Evolutionary conservation across 129 eudicot species (phyloP).

Genomic region (Flaveria trinervia): DNA sequence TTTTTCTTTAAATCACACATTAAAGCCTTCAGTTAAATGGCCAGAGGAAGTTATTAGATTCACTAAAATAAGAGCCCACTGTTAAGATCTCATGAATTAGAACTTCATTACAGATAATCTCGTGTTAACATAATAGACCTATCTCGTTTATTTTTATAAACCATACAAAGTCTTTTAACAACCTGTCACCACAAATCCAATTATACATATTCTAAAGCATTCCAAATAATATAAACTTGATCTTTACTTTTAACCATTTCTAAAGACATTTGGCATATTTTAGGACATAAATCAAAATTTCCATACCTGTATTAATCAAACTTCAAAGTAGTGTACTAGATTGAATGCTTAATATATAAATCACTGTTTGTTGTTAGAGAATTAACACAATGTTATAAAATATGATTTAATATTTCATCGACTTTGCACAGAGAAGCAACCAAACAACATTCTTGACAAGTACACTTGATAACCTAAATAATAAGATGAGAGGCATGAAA

Average conservation of each 20-base stretch:
- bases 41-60: too few species aligned
- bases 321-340: not conserved
- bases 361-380: not conserved
- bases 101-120: constrained; percentile 72
- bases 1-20: too few species aligned
- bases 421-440: constrained; percentile 18
- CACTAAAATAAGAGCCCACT: constrained; percentile 34
- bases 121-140: constrained; percentile 24
- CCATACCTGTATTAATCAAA: constrained; percentile 21
- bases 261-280: constrained; percentile 30
- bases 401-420: not conserved
- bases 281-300: constrained; percentile 21
- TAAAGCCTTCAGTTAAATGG: too few species aligned
- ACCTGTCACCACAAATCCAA: constrained; percentile 22
- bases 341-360: constrained; percentile 13
- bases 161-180: too few species aligned
- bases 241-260: constrained; percentile 25
- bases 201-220: constrained; percentile 31
- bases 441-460: constrained; percentile 1
- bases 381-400: not conserved
- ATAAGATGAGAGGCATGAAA: too few species aligned
- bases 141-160: too few species aligned
- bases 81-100: constrained; percentile 74
- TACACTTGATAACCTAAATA: too few species aligned
- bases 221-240: constrained; percentile 18